Evolutionary conservation across 2,329 filamentous ascomycete genomes (phyloP).

Genomic region (Magnaporthiopsis incrustans): DNA sequence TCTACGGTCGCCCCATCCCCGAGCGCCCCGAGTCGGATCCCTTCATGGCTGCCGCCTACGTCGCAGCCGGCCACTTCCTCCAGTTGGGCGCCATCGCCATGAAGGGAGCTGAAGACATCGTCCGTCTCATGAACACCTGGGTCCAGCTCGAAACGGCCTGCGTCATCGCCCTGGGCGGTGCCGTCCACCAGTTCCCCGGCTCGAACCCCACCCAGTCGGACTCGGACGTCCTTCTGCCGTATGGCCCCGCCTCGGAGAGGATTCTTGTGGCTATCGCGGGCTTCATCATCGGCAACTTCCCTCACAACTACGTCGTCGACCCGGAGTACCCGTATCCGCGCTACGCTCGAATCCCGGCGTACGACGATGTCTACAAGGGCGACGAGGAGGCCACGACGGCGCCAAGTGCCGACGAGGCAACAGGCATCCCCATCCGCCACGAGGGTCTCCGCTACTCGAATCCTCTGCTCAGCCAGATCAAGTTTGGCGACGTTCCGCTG

Average conservation of each 20-base stretch:
- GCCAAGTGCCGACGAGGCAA: too few relatives aligned
- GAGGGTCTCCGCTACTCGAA: not conserved
- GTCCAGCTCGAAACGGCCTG: slow-evolving; percentile 14
- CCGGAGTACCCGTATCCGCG: slow-evolving; percentile 27
- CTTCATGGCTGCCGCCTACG: not conserved
- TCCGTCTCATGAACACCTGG: slow-evolving; percentile 12
- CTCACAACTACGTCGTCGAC: slow-evolving; percentile 52
- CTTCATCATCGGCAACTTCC: slow-evolving; percentile 52
- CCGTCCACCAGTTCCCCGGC: slow-evolving; percentile 14
- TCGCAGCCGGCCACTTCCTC: slow-evolving; percentile 1
- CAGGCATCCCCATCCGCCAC: too few relatives aligned
- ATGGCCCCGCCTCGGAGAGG: slow-evolving; percentile 45
- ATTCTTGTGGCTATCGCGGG: slow-evolving; percentile 48
- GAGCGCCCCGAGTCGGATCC: slow-evolving; percentile 2
- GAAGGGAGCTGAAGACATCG: slow-evolving; percentile 10
- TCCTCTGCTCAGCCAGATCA: slow-evolving; percentile 35
- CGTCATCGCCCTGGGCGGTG: slow-evolving; percentile 18
- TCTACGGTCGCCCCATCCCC: slow-evolving; percentile 14
- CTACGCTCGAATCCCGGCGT: slow-evolving; percentile 33
- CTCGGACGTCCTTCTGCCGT: slow-evolving; percentile 29
- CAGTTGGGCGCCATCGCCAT: not conserved
- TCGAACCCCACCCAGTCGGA: slow-evolving; percentile 19
- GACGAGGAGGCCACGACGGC: too few relatives aligned
- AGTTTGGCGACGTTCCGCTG: slow-evolving; percentile 59
- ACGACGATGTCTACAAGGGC: not conserved